A percentile compares a stretch with the other conserved stretches of the same genome.
These are phyloP conservation scores for Oropetium thomaeum DNA, from an alignment of 176 grass and related monocot genomes.

Conservation along the genomic window DNA sequence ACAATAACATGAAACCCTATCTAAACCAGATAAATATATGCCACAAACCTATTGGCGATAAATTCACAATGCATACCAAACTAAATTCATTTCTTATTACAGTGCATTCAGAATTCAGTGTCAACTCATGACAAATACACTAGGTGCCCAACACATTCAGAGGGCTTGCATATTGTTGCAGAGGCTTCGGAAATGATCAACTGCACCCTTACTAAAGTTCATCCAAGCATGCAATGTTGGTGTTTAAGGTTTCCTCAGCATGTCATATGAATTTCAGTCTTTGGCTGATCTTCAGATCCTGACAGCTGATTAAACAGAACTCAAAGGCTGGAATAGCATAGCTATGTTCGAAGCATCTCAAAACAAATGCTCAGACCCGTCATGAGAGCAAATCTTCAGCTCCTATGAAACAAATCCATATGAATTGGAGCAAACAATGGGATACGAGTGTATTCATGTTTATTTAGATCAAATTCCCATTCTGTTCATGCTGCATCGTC, in stretches of 20 bases:
- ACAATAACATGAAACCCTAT: not conserved
- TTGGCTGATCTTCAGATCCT: not conserved
- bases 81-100: not conserved
- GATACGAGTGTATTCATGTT: not conserved
- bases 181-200: not conserved
- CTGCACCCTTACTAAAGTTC: not conserved
- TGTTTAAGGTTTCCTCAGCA: not conserved
- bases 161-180: not conserved
- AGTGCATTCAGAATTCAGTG: not conserved
- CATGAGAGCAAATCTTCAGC: not conserved
- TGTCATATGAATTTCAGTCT: not conserved
- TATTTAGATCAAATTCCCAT: not conserved
- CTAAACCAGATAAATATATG: not conserved
- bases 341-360: not conserved
- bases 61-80: not conserved
- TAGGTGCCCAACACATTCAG: not conserved
- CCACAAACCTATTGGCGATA: not conserved
- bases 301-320: not conserved
- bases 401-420: not conserved
- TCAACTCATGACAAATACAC: not conserved
- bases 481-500: not conserved
- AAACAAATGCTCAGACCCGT: not conserved
- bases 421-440: not conserved
- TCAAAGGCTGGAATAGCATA: not conserved
- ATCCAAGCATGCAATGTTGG: not conserved